phyloP scores from a whole-genome alignment of 441 rosid species.

The Populus hybrid region DNA sequence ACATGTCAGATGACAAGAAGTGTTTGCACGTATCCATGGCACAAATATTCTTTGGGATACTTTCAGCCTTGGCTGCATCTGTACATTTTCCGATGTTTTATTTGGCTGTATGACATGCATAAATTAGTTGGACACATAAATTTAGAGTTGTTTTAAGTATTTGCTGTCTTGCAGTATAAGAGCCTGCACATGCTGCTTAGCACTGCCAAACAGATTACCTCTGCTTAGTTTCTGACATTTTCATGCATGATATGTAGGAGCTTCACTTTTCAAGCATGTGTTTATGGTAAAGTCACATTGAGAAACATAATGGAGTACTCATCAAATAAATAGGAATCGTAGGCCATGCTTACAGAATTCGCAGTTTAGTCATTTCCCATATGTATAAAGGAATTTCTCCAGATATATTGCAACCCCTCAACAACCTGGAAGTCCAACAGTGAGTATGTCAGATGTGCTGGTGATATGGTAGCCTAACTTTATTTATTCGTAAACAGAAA shows the following conservation, averaged over 20 bases:
- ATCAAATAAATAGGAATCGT: neutral
- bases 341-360: conserved; percentile 18
- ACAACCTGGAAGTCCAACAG: conserved; percentile 25
- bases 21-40: neutral
- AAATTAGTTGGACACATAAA: no score
- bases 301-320: neutral
- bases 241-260: neutral
- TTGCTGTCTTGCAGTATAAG: no score
- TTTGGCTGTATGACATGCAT: neutral
- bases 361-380: conserved; percentile 15
- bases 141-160: no score
- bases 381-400: conserved; percentile 28
- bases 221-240: neutral
- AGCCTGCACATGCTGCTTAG: no score
- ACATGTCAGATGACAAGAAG: neutral
- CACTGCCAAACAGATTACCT: neutral
- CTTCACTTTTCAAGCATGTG: neutral
- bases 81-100: neutral
- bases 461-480: neutral
- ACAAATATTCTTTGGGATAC: neutral
- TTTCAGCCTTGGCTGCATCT: neutral
- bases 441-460: neutral
- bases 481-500: neutral
- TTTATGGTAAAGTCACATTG: neutral
- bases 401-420: conserved; percentile 44